These are phyloP conservation scores for Daldinia sp. DNA, from an alignment of 2,329 filamentous ascomycete genomes.

Conservation along the genomic window DNA sequence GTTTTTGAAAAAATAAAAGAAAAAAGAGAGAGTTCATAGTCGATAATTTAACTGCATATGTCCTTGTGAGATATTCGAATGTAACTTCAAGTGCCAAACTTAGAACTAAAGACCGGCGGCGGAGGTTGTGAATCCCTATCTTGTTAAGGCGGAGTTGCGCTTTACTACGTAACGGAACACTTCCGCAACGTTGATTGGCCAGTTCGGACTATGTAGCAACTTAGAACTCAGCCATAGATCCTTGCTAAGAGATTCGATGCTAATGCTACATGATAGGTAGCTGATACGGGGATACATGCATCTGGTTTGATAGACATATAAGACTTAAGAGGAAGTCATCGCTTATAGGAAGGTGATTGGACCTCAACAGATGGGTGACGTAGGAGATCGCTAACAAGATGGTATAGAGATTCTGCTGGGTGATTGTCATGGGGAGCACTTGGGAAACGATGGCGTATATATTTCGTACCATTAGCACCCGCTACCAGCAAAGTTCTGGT, in stretches of 20 bases:
- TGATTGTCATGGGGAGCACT: slow-evolving; percentile 49
- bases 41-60: no score
- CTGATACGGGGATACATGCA: neutral
- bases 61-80: neutral
- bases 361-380: neutral
- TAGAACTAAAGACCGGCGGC: neutral
- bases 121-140: neutral
- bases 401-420: slow-evolving; percentile 47
- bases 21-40: no score
- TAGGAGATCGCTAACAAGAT: neutral
- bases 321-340: neutral
- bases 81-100: neutral
- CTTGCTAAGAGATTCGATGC: neutral
- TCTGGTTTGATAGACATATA: neutral
- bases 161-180: neutral
- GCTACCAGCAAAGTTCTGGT: slow-evolving; percentile 40
- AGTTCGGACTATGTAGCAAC: slow-evolving; percentile 22
- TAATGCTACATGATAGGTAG: neutral
- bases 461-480: slow-evolving; percentile 44
- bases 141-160: slow-evolving; percentile 5
- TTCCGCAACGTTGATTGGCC: slow-evolving; percentile 14
- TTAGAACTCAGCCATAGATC: slow-evolving; percentile 4
- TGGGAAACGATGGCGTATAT: slow-evolving; percentile 46
- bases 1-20: no score
- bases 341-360: slow-evolving; percentile 39